phyloP scores from a whole-genome alignment of 805 yeast species.

The Yamadazyma endophytica region DNA sequence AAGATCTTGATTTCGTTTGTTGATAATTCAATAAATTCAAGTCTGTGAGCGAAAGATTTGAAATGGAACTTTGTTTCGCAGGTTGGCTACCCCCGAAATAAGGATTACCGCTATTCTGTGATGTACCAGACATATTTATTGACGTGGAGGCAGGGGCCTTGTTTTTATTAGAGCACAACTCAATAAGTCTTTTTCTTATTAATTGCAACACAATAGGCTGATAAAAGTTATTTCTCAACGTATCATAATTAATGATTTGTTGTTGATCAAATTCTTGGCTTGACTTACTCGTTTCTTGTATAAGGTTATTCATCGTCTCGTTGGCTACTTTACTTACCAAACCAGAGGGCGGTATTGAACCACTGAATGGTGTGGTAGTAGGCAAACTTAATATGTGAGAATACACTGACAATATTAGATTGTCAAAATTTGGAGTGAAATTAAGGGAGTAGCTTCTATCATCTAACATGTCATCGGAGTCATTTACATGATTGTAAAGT shows the following conservation, averaged over 20 bases:
- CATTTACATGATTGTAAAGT: too few relatives aligned
- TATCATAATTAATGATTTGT: slow-evolving; percentile 26
- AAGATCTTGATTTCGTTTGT: slow-evolving; percentile 19
- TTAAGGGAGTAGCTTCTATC: slow-evolving; percentile 31
- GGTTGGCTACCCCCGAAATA: slow-evolving; percentile 13
- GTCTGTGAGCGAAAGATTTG: slow-evolving; percentile 38
- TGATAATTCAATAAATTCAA: slow-evolving; percentile 31
- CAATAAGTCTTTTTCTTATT: slow-evolving; percentile 37
- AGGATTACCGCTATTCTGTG: slow-evolving; percentile 7
- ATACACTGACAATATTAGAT: slow-evolving; percentile 30
- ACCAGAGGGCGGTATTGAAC: slow-evolving; percentile 41
- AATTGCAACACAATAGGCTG: slow-evolving; percentile 40
- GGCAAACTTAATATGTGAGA: slow-evolving; percentile 34
- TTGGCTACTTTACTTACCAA: slow-evolving; percentile 41
- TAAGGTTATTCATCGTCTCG: slow-evolving; percentile 30
- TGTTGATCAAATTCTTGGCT: slow-evolving; percentile 29
- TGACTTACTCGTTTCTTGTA: slow-evolving; percentile 13
- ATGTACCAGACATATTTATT: slow-evolving; percentile 5
- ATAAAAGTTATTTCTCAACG: slow-evolving; percentile 24
- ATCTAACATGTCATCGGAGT: slow-evolving; percentile 40
- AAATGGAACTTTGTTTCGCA: slow-evolving; percentile 34
- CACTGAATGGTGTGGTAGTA: slow-evolving; percentile 43
- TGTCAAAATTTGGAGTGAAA: slow-evolving; percentile 35
- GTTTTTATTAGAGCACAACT: slow-evolving; percentile 27
- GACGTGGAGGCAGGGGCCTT: slow-evolving; percentile 23